Percentiles rank a stretch among this genome's conserved stretches.
phyloP scores from a whole-genome alignment of 805 yeast genomes.

The Cyberlindnera mississippiensis region DNA sequence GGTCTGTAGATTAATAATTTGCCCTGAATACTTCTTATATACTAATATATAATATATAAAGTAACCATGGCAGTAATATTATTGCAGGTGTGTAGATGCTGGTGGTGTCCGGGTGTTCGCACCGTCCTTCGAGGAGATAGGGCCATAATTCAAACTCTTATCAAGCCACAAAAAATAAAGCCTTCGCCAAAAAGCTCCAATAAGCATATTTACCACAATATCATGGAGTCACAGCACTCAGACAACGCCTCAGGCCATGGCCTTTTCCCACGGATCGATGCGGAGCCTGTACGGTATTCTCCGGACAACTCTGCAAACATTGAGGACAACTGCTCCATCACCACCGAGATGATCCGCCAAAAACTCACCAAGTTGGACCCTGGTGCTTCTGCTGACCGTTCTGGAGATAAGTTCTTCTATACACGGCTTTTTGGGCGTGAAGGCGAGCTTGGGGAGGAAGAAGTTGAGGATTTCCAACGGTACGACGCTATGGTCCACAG shows the following conservation, averaged over 20 bases:
- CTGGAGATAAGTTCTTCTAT: constrained; percentile 29
- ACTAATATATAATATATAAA: too few relatives aligned
- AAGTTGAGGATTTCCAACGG: constrained; percentile 29
- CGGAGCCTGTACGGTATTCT: not conserved
- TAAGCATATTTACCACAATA: too few relatives aligned
- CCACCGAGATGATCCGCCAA: constrained; percentile 7
- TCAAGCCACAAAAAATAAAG: too few relatives aligned
- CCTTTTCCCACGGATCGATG: constrained; percentile 12
- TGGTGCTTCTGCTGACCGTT: not conserved
- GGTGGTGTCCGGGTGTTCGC: too few relatives aligned
- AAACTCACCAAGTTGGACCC: constrained; percentile 6
- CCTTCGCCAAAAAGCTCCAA: too few relatives aligned
- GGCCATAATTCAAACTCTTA: too few relatives aligned
- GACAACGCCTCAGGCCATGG: not conserved
- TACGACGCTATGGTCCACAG: constrained; percentile 33
- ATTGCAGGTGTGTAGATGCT: too few relatives aligned
- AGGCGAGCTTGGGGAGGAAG: constrained; percentile 6
- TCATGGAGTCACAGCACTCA: too few relatives aligned
- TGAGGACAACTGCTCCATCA: constrained; percentile 13
- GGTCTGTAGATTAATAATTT: too few relatives aligned
- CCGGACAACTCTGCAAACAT: constrained; percentile 1
- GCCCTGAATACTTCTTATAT: too few relatives aligned
- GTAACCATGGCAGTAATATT: too few relatives aligned
- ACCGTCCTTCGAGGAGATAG: too few relatives aligned
- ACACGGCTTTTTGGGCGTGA: constrained; percentile 20